These are phyloP conservation scores for Microstegium vimineum DNA, from an alignment of 176 grass and related monocot species.

Conservation along the genomic window DNA sequence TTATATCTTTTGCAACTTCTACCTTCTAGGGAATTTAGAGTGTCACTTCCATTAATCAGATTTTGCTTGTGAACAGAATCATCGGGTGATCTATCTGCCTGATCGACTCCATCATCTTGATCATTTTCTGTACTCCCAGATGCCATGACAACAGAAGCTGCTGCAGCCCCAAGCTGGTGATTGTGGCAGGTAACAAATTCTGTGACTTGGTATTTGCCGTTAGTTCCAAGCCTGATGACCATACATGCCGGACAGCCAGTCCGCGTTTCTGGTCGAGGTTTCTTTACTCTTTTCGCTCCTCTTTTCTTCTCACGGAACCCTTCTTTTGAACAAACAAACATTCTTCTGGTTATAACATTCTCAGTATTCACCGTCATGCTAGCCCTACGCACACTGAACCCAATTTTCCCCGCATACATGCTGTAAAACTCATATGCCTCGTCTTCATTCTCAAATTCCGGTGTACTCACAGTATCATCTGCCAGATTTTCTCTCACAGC, in stretches of 20 bases:
- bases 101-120: constrained; percentile 40
- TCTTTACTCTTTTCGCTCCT: constrained; percentile 78
- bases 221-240: constrained; percentile 64
- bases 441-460: constrained; percentile 85
- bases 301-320: constrained; percentile 94
- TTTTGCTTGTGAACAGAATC: constrained; percentile 30
- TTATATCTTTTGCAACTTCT: constrained; percentile 47
- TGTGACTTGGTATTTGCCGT: constrained; percentile 79
- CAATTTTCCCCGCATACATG: constrained; percentile 84
- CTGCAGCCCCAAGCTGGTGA: constrained; percentile 57
- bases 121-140: constrained; percentile 46
- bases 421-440: constrained; percentile 91
- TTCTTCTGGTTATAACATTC: constrained; percentile 86
- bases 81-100: constrained; percentile 40
- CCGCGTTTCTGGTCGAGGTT: constrained; percentile 79
- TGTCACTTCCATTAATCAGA: constrained; percentile 16
- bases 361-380: constrained; percentile 81
- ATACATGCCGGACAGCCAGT: constrained; percentile 93
- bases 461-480: constrained; percentile 66
- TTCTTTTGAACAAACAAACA: constrained; percentile 99
- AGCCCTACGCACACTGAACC: constrained; percentile 79
- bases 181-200: constrained; percentile 90
- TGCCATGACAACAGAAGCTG: constrained; percentile 51
- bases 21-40: constrained; percentile 33
- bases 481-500: constrained; percentile 75